Conservation (phyloP, 345 rosid species). For the Eucalyptus cloeziana region DNA sequence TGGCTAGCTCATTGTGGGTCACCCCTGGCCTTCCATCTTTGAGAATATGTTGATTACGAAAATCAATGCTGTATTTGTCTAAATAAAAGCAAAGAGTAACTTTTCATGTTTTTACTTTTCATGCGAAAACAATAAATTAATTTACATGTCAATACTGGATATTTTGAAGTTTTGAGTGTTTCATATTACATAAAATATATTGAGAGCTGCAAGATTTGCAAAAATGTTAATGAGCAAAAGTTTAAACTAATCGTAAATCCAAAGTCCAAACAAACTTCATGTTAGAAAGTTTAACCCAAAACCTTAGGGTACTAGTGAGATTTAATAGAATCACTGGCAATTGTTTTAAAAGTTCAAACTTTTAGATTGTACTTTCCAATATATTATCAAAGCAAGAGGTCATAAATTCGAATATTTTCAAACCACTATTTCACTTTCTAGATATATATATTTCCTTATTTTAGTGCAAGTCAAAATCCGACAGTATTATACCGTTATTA, state of each 20-base stretch:
- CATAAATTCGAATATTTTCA: too few species aligned
- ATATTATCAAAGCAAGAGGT: neutral
- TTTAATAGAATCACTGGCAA: neutral
- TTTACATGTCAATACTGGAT: neutral
- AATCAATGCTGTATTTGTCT: neutral
- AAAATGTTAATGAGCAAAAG: neutral
- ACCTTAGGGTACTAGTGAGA: neutral
- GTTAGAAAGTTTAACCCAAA: neutral
- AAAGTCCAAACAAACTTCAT: neutral
- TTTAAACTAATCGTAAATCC: neutral
- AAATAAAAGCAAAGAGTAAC: neutral
- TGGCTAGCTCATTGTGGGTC: neutral
- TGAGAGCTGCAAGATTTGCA: neutral
- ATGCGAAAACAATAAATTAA: neutral
- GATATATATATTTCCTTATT: too few species aligned
- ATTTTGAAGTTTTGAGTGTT: neutral
- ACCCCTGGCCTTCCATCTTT: neutral
- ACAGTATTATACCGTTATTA: too few species aligned
- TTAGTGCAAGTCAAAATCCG: neutral
- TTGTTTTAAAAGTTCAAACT: too few species aligned
- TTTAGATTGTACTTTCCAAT: too few species aligned
- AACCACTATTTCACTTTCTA: too few species aligned
- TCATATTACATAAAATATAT: neutral
- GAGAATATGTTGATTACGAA: neutral
- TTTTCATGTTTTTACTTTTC: neutral